Evolutionary conservation across 2,329 filamentous ascomycete species (phyloP).

Genomic region (Seiridium unicorne): DNA sequence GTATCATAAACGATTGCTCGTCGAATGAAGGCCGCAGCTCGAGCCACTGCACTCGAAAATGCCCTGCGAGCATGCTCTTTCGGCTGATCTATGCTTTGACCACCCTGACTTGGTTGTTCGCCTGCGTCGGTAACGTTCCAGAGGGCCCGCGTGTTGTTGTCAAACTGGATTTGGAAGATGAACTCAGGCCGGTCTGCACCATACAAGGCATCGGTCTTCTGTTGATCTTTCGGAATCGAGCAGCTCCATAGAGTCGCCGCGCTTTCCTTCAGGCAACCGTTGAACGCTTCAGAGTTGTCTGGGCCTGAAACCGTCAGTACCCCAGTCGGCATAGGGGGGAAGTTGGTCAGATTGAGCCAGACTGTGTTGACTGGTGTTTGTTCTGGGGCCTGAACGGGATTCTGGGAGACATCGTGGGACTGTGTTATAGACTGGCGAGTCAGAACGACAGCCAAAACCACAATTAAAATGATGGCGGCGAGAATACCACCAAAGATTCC

Average conservation of each 20-base stretch:
- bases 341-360: conserved; percentile 85
- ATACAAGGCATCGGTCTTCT: conserved; percentile 61
- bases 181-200: conserved; percentile 73
- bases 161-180: conserved; percentile 73
- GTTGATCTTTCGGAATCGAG: conserved; percentile 74
- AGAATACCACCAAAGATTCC: conserved; percentile 50
- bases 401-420: background rate
- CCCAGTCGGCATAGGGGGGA: conserved; percentile 83
- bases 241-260: conserved; percentile 77
- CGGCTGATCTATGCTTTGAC: background rate
- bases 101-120: background rate
- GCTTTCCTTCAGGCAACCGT: conserved; percentile 68
- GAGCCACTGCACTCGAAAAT: conserved; percentile 8
- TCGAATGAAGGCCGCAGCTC: conserved; percentile 12
- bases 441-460: conserved; percentile 59
- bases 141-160: conserved; percentile 53
- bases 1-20: conserved; percentile 19
- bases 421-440: conserved; percentile 32
- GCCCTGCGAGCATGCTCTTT: background rate
- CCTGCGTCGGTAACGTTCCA: conserved; percentile 45
- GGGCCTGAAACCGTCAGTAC: conserved; percentile 76
- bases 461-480: conserved; percentile 52
- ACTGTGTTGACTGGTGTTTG: conserved; percentile 32
- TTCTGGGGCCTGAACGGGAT: background rate
- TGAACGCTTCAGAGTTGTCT: conserved; percentile 61